phyloP scores from a whole-genome alignment of 192 early-diverging fungal genomes.

The Rhizoclosmatium globosum region DNA sequence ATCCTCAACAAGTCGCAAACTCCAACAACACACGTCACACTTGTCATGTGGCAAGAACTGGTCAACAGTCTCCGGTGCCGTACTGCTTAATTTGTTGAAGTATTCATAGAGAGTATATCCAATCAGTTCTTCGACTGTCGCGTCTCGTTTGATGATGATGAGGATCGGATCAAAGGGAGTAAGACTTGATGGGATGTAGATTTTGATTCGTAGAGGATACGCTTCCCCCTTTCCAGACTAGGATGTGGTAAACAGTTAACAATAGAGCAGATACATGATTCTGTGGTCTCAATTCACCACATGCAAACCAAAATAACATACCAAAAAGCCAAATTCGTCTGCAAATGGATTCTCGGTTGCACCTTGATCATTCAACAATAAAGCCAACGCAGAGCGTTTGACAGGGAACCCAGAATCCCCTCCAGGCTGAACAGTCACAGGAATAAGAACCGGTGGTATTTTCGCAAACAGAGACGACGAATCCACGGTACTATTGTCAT shows the following conservation, averaged over 20 bases:
- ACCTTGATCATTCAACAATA: constrained; percentile 45
- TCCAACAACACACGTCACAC: constrained; percentile 82
- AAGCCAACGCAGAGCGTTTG: constrained; percentile 47
- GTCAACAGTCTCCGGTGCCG: constrained; percentile 33
- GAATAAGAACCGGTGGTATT: too few relatives aligned
- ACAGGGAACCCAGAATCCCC: constrained; percentile 2
- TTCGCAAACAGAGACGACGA: too few relatives aligned
- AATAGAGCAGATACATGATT: background rate
- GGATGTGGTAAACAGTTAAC: background rate
- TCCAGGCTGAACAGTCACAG: too few relatives aligned
- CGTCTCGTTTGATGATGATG: constrained; percentile 78
- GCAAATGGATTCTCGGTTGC: constrained; percentile 56
- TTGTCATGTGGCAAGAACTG: constrained; percentile 62
- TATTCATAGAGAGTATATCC: constrained; percentile 92
- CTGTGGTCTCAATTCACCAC: background rate
- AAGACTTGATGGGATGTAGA: constrained; percentile 48
- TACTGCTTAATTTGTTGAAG: constrained; percentile 56
- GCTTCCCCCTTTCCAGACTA: constrained; percentile 56
- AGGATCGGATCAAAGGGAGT: constrained; percentile 54
- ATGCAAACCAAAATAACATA: background rate
- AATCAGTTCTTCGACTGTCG: constrained; percentile 92
- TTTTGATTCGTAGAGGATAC: constrained; percentile 48
- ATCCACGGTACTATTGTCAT: too few relatives aligned
- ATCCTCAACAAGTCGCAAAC: constrained; percentile 91
- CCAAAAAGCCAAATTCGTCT: constrained; percentile 50